Percentiles rank a stretch among this genome's conserved stretches.
phyloP scores from a whole-genome alignment of 1,139 yeast genomes.

The Blastobotrys malaysiensis region DNA sequence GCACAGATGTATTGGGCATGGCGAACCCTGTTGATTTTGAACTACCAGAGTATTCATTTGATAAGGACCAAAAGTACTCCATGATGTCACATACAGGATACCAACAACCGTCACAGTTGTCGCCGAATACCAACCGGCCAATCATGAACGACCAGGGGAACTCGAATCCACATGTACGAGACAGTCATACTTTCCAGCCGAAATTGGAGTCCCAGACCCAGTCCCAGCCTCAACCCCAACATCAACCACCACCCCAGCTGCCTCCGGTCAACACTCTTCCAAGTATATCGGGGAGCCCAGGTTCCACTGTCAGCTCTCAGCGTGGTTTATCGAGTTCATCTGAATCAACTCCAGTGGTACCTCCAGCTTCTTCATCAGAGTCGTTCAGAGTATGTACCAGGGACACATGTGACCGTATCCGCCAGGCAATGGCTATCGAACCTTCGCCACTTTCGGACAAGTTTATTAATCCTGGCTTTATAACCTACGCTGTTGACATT shows the following conservation, averaged over 20 bases:
- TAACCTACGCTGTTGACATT: constrained; percentile 23
- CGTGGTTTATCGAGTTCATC: neutral
- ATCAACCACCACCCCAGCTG: neutral
- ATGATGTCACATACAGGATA: neutral
- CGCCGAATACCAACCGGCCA: neutral
- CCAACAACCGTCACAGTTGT: neutral
- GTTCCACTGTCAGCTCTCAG: neutral
- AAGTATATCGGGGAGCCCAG: neutral
- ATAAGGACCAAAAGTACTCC: neutral
- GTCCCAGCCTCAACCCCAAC: neutral
- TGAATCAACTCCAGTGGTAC: neutral
- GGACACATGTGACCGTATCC: constrained; percentile 17
- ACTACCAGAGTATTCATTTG: neutral
- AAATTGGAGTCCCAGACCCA: neutral
- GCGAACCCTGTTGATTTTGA: neutral
- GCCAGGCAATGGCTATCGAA: constrained; percentile 14
- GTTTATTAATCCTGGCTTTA: constrained; percentile 20
- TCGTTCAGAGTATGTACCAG: constrained; percentile 9
- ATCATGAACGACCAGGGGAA: neutral
- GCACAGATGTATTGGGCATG: neutral
- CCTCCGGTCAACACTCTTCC: neutral
- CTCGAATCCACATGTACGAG: neutral
- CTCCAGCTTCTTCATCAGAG: constrained; percentile 1
- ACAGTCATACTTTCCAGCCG: neutral
- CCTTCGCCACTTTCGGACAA: constrained; percentile 16